These are phyloP conservation scores for Pleoardoris graminearum DNA, from an alignment of 2,329 filamentous ascomycete genomes.

Conservation along the genomic window DNA sequence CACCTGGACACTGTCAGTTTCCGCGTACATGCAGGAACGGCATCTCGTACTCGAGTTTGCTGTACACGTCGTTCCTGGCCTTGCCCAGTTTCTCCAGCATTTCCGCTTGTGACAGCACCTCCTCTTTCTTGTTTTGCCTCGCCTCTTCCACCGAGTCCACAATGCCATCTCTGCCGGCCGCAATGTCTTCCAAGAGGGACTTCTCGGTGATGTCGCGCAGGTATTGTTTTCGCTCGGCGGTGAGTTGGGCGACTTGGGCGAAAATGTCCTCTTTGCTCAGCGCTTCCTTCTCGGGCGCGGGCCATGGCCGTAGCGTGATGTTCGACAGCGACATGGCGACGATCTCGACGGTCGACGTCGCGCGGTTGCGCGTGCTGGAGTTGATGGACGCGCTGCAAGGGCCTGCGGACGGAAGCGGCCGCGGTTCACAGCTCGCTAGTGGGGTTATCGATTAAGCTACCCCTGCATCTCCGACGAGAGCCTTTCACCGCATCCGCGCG, in stretches of 20 bases:
- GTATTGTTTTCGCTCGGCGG: conserved; percentile 70
- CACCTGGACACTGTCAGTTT: conserved; percentile 27
- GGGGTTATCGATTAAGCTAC: conserved; percentile 30
- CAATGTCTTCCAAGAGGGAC: conserved; percentile 70
- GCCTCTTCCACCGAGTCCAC: conserved; percentile 50
- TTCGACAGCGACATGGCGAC: conserved; percentile 41
- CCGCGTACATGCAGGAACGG: conserved; percentile 47
- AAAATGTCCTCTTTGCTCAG: conserved; percentile 59
- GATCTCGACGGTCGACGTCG: conserved; percentile 1
- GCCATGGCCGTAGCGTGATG: conserved; percentile 67
- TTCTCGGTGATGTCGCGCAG: conserved; percentile 80
- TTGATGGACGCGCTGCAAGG: conserved; percentile 6
- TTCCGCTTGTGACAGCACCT: conserved; percentile 41
- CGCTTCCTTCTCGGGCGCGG: conserved; percentile 55
- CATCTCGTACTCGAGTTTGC: conserved; percentile 51
- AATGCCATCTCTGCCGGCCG: conserved; percentile 45
- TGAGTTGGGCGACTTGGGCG: conserved; percentile 78
- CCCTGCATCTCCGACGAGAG: neutral
- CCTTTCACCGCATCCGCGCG: neutral
- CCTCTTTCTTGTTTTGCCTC: conserved; percentile 48
- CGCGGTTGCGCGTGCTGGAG: conserved; percentile 12
- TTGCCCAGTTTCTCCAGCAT: conserved; percentile 45
- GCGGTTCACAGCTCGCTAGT: conserved; percentile 20
- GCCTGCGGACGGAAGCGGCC: conserved; percentile 19
- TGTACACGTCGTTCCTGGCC: conserved; percentile 48